These are phyloP conservation scores for Eimeria acervulina DNA, from an alignment of 169 alveolate genomes.

Conservation along the genomic window DNA sequence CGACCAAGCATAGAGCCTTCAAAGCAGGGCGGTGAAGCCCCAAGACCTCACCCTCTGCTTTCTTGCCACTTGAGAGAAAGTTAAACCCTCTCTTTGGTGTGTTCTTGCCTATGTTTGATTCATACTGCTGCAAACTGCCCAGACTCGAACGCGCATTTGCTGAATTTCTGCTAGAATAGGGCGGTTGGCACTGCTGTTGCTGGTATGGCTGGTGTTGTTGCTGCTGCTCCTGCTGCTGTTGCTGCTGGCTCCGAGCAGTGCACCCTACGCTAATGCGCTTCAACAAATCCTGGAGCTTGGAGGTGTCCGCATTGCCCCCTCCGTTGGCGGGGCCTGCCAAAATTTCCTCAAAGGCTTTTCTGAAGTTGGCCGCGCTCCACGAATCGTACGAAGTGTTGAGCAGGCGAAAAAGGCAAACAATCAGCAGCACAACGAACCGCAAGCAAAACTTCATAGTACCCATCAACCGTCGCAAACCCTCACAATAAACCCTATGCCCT, in stretches of 20 bases:
- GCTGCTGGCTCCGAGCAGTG: constrained; percentile 4
- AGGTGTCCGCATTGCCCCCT: not conserved
- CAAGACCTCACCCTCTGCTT: not conserved
- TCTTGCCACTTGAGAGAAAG: not conserved
- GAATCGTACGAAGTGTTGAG: constrained; percentile 74
- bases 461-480: not conserved
- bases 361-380: constrained; percentile 71
- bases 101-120: not conserved
- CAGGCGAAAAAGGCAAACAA: constrained; percentile 63
- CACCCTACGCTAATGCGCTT: not conserved
- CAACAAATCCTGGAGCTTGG: not conserved
- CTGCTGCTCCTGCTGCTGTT: not conserved
- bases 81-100: not conserved
- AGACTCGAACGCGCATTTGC: constrained; percentile 12
- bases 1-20: constrained; percentile 31
- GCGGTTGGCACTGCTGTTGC: not conserved
- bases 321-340: constrained; percentile 37
- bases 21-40: not conserved
- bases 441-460: constrained; percentile 8
- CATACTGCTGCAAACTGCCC: constrained; percentile 9
- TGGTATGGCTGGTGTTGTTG: not conserved
- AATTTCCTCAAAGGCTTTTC: not conserved
- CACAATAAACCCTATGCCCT: not conserved
- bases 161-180: not conserved
- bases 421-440: constrained; percentile 52